Evolutionary conservation across 1,284 basidiomycete species (phyloP).

Genomic region (Pterulicium gracile): DNA sequence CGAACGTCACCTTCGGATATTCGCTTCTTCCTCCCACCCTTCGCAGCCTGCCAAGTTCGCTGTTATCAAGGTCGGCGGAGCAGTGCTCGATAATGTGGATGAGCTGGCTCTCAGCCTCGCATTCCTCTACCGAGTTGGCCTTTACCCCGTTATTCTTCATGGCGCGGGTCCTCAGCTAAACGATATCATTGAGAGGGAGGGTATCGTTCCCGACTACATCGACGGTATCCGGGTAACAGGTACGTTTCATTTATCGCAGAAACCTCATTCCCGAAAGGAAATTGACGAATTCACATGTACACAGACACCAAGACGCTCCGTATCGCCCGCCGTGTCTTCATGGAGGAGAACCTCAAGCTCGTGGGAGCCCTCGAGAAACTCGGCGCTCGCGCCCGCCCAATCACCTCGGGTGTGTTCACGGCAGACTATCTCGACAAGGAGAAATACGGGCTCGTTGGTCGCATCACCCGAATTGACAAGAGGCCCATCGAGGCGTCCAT

Average conservation of each 20-base stretch:
- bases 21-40: constrained; percentile 79
- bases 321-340: constrained; percentile 89
- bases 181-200: constrained; percentile 82
- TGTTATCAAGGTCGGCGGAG: constrained; percentile 91
- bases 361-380: constrained; percentile 85
- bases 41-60: constrained; percentile 84
- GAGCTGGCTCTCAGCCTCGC: constrained; percentile 88
- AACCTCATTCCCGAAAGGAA: too few relatives aligned
- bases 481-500: constrained; percentile 92
- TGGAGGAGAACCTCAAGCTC: constrained; percentile 90
- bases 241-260: constrained; percentile 26
- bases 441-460: constrained; percentile 92
- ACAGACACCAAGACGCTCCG: constrained; percentile 85
- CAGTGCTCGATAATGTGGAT: constrained; percentile 82
- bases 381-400: constrained; percentile 89
- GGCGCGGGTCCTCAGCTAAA: constrained; percentile 94
- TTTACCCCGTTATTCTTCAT: constrained; percentile 91
- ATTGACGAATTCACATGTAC: neutral
- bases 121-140: constrained; percentile 87
- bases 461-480: constrained; percentile 89
- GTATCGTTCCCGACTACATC: constrained; percentile 88
- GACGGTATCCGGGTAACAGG: constrained; percentile 93
- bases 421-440: constrained; percentile 90
- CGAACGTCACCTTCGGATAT: constrained; percentile 92
- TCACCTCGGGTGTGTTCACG: constrained; percentile 92